These are phyloP conservation scores for Onygenales sp. DNA, from an alignment of 2,329 filamentous ascomycete genomes.

Conservation along the genomic window DNA sequence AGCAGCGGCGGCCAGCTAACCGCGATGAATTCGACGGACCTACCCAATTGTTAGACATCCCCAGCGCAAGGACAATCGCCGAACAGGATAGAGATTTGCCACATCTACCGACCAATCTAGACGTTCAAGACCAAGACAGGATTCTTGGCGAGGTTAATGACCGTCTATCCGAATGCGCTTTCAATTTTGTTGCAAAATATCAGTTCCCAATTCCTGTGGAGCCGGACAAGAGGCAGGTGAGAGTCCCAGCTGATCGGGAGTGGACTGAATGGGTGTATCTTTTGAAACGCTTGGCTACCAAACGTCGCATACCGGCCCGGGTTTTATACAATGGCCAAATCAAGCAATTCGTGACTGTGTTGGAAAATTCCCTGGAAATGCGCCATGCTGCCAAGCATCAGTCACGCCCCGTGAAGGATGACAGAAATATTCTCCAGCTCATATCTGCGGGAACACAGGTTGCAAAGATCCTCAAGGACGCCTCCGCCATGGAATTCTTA, in stretches of 20 bases:
- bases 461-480: slow-evolving; percentile 77
- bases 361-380: slow-evolving; percentile 85
- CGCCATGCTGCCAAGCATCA: slow-evolving; percentile 76
- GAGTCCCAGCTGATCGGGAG: slow-evolving; percentile 66
- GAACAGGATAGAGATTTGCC: slow-evolving; percentile 72
- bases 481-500: slow-evolving; percentile 71
- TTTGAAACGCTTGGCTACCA: slow-evolving; percentile 74
- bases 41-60: slow-evolving; percentile 69
- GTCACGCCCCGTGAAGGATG: slow-evolving; percentile 74
- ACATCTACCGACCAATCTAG: slow-evolving; percentile 70
- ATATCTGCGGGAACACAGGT: slow-evolving; percentile 83
- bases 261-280: slow-evolving; percentile 92
- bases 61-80: slow-evolving; percentile 60
- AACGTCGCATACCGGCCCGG: slow-evolving; percentile 72
- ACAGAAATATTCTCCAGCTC: slow-evolving; percentile 77
- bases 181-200: slow-evolving; percentile 84
- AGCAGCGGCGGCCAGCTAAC: slow-evolving; percentile 61
- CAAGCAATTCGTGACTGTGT: slow-evolving; percentile 78
- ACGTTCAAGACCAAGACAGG: slow-evolving; percentile 74
- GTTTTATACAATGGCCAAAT: slow-evolving; percentile 85
- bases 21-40: slow-evolving; percentile 85
- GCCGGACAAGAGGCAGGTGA: slow-evolving; percentile 69
- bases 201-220: slow-evolving; percentile 82
- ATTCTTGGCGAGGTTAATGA: slow-evolving; percentile 76
- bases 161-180: slow-evolving; percentile 73